Conservation (phyloP, 1,284 basidiomycete species). For the Trametes pubescens region DNA sequence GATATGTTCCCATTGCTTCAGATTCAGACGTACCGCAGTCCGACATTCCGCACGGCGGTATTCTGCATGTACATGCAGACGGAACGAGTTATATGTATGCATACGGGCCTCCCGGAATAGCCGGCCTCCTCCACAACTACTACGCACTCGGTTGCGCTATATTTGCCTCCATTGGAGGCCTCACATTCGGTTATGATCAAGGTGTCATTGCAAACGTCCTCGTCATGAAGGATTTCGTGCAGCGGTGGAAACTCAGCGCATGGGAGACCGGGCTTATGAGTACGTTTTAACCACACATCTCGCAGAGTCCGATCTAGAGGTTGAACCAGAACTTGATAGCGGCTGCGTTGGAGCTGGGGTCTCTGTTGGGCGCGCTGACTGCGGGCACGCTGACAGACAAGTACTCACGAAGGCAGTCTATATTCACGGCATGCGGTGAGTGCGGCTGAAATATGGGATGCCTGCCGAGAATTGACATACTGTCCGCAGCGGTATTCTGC, state of each 20-base stretch:
- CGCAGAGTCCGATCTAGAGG: too few species aligned
- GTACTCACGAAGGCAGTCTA: constrained; percentile 71
- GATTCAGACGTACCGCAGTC: constrained; percentile 5
- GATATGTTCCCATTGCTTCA: constrained; percentile 25
- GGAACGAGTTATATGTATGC: constrained; percentile 61
- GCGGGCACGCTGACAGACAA: constrained; percentile 74
- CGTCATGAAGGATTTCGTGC: constrained; percentile 79
- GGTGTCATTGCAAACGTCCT: constrained; percentile 78
- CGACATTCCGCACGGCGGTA: constrained; percentile 39
- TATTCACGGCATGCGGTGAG: constrained; percentile 72
- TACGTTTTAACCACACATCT: constrained; percentile 46
- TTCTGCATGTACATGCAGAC: constrained; percentile 40
- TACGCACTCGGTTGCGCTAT: constrained; percentile 70
- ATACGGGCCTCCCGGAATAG: constrained; percentile 71
- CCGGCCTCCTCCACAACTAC: constrained; percentile 68
- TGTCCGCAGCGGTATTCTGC: constrained; percentile 66
- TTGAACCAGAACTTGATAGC: constrained; percentile 51
- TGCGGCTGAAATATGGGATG: constrained; percentile 10
- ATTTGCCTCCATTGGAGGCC: constrained; percentile 80
- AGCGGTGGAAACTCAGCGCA: constrained; percentile 71
- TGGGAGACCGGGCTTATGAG: constrained; percentile 81
- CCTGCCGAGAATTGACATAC: constrained; percentile 4
- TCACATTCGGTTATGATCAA: constrained; percentile 74
- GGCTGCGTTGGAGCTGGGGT: constrained; percentile 79
- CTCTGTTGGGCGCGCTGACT: constrained; percentile 71